Evolutionary conservation across 1,284 basidiomycete genomes (phyloP).

Genomic region (Papiliotrema terrestris): DNA sequence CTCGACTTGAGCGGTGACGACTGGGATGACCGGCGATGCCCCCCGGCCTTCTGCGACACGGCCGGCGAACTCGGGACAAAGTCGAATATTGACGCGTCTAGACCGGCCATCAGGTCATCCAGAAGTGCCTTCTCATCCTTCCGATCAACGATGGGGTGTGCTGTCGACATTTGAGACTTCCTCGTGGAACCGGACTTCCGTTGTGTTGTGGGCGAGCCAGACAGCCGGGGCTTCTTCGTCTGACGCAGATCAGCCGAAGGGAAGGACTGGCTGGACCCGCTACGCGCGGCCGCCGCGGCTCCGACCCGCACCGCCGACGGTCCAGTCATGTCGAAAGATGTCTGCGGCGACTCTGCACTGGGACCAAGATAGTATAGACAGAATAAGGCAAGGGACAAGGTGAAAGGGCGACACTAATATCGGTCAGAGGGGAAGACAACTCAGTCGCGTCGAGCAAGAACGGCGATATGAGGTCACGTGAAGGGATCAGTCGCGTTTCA

Average conservation of each 20-base stretch:
- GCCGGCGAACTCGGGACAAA: constrained; percentile 17
- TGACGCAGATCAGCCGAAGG: no score
- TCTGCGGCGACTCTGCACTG: no score
- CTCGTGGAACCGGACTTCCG: no score
- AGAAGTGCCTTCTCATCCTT: constrained; percentile 43
- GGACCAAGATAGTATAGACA: no score
- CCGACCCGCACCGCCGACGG: no score
- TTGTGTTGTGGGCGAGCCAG: no score
- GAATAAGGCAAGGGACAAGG: background rate
- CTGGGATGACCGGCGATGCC: background rate
- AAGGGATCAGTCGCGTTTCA: no score
- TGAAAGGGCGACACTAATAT: background rate
- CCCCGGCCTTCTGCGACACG: background rate
- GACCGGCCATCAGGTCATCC: constrained; percentile 41
- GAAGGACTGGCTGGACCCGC: no score
- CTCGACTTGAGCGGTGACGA: background rate
- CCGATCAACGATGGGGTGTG: background rate
- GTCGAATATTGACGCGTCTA: constrained; percentile 44
- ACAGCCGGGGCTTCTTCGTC: no score
- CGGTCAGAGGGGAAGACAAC: background rate
- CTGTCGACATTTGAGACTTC: no score
- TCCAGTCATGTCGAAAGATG: no score
- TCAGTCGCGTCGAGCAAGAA: background rate
- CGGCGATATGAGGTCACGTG: background rate
- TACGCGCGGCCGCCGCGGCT: no score